These are phyloP conservation scores for Colletotrichum limetticola DNA, from an alignment of 2,329 filamentous ascomycete genomes.

Conservation along the genomic window DNA sequence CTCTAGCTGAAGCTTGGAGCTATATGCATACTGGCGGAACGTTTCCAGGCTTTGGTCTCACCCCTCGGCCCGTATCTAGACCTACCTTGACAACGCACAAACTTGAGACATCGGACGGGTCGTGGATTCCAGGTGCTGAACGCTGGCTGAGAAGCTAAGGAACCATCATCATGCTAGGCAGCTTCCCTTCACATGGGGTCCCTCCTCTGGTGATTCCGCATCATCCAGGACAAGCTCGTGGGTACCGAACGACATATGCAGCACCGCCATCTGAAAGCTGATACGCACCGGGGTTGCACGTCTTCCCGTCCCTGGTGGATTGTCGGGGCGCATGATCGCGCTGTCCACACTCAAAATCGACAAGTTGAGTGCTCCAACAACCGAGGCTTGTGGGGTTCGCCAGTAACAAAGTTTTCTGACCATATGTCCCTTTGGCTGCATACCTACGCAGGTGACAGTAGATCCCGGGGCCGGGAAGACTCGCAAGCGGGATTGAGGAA, in stretches of 20 bases:
- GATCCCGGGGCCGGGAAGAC: not conserved
- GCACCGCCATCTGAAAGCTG: not conserved
- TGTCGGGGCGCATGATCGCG: slow-evolving; percentile 28
- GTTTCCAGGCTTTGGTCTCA: not conserved
- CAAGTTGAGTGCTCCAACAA: not conserved
- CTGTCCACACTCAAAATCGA: slow-evolving; percentile 14
- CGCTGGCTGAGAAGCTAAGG: slow-evolving; percentile 14
- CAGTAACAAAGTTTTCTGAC: slow-evolving; percentile 2
- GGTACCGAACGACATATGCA: not conserved
- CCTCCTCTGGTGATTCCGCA: not conserved
- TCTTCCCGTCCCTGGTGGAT: slow-evolving; percentile 30
- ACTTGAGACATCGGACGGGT: not conserved
- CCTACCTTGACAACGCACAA: not conserved
- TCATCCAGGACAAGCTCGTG: slow-evolving; percentile 5
- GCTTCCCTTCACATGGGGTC: not conserved
- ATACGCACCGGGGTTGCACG: slow-evolving; percentile 26
- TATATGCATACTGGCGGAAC: not conserved
- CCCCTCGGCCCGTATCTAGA: not conserved
- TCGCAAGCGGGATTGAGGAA: slow-evolving; percentile 15
- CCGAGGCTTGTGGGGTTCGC: slow-evolving; percentile 10
- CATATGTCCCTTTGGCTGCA: not conserved
- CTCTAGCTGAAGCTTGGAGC: not conserved
- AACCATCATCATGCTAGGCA: not conserved
- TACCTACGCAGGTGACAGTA: too few species aligned
- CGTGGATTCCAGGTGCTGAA: not conserved